Conservation (phyloP, 2,329 filamentous ascomycete genomes). For the Monilinia fructigena region DNA sequence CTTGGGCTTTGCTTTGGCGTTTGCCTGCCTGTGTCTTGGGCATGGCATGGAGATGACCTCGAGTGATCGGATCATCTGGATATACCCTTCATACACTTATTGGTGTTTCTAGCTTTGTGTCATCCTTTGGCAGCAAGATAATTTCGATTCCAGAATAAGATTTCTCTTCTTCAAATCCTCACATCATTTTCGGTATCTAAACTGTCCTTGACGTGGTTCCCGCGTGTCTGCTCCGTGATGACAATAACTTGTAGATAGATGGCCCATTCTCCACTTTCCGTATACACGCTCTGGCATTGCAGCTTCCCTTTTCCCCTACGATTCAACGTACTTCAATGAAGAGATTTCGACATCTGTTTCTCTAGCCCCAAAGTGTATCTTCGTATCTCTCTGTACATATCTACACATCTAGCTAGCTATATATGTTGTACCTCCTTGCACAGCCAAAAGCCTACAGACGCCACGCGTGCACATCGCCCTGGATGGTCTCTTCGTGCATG, state of each 20-base stretch:
- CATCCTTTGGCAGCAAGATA: background rate
- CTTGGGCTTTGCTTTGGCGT: slow-evolving; percentile 19
- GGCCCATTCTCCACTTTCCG: too few relatives aligned
- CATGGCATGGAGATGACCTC: slow-evolving; percentile 8
- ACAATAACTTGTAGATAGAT: too few relatives aligned
- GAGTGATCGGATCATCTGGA: slow-evolving; percentile 19
- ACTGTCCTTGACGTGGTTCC: background rate
- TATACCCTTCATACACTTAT: slow-evolving; percentile 23
- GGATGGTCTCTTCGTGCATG: too few relatives aligned
- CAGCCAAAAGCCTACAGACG: too few relatives aligned
- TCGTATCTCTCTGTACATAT: background rate
- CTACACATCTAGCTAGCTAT: background rate
- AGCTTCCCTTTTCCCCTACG: too few relatives aligned
- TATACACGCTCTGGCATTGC: too few relatives aligned
- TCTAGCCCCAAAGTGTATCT: too few relatives aligned
- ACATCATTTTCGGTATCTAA: too few relatives aligned
- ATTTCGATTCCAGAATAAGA: slow-evolving; percentile 2
- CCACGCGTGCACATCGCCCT: too few relatives aligned
- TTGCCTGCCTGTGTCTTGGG: slow-evolving; percentile 5
- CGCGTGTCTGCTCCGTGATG: too few relatives aligned
- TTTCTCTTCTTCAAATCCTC: background rate
- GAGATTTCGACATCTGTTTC: too few relatives aligned
- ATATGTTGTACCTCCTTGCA: background rate
- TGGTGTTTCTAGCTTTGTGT: slow-evolving; percentile 9
- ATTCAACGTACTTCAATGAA: too few relatives aligned